A percentile compares a stretch with the other conserved stretches of the same genome.
Evolutionary conservation across 768 basidiomycete species (phyloP).

Genomic region (Termitomyces sp.): DNA sequence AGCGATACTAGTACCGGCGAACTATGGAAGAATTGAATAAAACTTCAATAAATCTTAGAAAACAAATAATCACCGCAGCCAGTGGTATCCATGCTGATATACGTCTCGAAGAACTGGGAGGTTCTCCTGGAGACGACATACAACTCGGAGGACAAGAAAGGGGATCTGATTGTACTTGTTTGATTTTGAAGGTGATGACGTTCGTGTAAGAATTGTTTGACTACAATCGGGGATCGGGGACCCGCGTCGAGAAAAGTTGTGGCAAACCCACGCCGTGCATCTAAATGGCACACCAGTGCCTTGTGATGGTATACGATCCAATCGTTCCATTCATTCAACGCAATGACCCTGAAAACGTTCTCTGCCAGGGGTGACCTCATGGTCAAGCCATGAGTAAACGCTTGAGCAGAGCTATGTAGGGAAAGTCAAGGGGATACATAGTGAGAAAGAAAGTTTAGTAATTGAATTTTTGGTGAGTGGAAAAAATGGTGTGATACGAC

Average conservation of each 20-base stretch:
- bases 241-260: background rate
- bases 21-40: slow-evolving; percentile 5
- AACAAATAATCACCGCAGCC: slow-evolving; percentile 8
- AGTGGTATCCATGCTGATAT: slow-evolving; percentile 17
- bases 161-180: background rate
- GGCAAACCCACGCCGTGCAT: background rate
- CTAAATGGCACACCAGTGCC: too few relatives aligned
- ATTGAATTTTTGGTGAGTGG: too few relatives aligned
- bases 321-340: too few relatives aligned
- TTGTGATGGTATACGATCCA: background rate
- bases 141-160: background rate
- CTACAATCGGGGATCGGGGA: background rate
- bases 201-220: background rate
- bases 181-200: slow-evolving; percentile 1
- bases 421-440: too few relatives aligned
- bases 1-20: slow-evolving; percentile 18
- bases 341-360: background rate
- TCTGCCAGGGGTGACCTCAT: background rate
- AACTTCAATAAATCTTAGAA: background rate
- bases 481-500: too few relatives aligned
- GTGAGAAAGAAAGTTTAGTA: too few relatives aligned
- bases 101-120: background rate
- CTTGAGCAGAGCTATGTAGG: too few relatives aligned
- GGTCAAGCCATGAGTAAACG: background rate
- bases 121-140: slow-evolving; percentile 6